Evolutionary conservation across 2,329 filamentous ascomycete species (phyloP).

Genomic region (Fusarium illudens): DNA sequence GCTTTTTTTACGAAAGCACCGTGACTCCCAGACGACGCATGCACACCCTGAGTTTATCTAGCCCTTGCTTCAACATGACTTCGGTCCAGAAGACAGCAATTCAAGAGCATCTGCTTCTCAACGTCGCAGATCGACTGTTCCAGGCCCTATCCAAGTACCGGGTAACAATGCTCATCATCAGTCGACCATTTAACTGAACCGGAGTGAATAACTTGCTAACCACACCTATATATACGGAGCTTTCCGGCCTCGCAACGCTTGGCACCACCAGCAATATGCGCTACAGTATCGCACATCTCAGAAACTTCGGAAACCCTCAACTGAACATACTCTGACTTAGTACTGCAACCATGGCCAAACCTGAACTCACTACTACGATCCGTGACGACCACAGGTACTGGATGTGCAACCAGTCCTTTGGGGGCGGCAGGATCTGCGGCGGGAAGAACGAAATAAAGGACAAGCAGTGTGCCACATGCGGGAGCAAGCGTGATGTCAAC

Average conservation of each 20-base stretch:
- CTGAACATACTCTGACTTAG: background rate
- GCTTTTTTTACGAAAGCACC: background rate
- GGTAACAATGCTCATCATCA: background rate
- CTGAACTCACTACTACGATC: background rate
- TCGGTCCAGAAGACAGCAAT: background rate
- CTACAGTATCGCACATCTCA: background rate
- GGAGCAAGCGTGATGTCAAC: background rate
- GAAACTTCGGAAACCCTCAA: background rate
- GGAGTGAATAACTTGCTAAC: background rate
- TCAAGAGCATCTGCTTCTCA: background rate
- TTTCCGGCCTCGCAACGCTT: background rate
- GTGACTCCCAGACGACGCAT: background rate
- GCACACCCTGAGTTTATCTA: background rate
- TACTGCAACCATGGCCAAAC: background rate
- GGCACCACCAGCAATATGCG: background rate
- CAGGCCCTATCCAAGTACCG: background rate
- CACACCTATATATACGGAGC: background rate
- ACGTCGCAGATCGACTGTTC: background rate
- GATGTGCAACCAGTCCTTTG: background rate
- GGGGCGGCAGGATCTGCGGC: background rate
- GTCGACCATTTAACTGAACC: background rate
- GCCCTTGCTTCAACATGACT: background rate
- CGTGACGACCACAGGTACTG: conserved; percentile 4
- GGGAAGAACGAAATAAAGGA: background rate
- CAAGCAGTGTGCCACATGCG: background rate